phyloP scores from a whole-genome alignment of 2,329 filamentous ascomycete genomes.

The Neofusicoccum umdonicola region DNA sequence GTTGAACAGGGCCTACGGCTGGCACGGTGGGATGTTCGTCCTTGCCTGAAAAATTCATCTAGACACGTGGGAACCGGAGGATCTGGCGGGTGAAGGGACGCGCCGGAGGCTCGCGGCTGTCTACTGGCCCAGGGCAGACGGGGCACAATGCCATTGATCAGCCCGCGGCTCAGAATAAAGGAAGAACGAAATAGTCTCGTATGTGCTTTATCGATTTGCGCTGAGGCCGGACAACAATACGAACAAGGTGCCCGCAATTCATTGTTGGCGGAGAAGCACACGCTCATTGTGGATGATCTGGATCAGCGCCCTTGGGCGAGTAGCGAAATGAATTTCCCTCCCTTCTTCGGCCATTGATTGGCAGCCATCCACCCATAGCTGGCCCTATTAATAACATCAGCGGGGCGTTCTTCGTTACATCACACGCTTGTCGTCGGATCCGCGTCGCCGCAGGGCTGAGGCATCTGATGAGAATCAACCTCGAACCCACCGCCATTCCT shows the following conservation, averaged over 20 bases:
- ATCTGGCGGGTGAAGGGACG: neutral
- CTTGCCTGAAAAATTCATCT: neutral
- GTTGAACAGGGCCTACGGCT: conserved; percentile 52
- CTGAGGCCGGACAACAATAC: neutral
- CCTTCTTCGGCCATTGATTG: neutral
- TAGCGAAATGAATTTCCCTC: conserved; percentile 1
- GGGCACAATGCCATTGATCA: neutral
- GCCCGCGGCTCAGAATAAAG: neutral
- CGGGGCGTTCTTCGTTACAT: conserved; percentile 6
- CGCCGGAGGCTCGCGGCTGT: neutral
- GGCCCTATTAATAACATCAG: conserved; percentile 1
- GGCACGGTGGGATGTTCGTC: conserved; percentile 47
- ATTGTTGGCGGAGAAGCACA: neutral
- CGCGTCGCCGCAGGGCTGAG: conserved; percentile 7
- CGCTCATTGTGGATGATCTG: neutral
- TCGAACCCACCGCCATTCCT: neutral
- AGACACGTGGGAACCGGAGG: neutral
- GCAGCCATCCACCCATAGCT: neutral
- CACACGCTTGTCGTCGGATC: neutral
- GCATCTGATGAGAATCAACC: neutral
- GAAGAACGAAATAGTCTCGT: neutral
- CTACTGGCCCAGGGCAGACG: neutral
- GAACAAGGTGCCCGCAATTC: neutral
- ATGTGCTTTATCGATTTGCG: conserved; percentile 14
- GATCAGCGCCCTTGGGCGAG: conserved; percentile 4